Percentiles rank a stretch among this genome's conserved stretches.
phyloP scores from a whole-genome alignment of 495 filamentous ascomycete genomes.

The Hypoxylon subgilvum region DNA sequence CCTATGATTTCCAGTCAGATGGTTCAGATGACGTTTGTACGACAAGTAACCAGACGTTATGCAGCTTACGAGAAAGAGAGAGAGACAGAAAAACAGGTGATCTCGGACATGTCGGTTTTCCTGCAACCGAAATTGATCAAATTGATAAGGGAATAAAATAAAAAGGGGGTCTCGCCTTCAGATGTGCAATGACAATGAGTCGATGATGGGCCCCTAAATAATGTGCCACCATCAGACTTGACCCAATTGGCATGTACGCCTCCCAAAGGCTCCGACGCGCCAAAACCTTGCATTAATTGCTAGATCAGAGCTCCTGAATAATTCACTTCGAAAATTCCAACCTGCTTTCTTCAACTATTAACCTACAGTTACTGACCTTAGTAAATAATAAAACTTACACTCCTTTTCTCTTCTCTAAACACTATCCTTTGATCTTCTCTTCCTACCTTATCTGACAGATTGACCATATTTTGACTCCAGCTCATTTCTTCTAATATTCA shows the following conservation, averaged over 20 bases:
- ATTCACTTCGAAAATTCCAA: background rate
- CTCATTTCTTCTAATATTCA: conserved; percentile 5
- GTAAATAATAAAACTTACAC: conserved; percentile 24
- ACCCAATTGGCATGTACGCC: conserved; percentile 16
- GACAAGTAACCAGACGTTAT: background rate
- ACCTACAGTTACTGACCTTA: background rate
- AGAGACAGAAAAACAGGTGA: conserved; percentile 31
- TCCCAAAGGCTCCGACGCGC: conserved; percentile 19
- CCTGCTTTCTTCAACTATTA: conserved; percentile 4
- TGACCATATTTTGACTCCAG: conserved; percentile 13
- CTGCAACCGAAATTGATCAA: conserved; percentile 35
- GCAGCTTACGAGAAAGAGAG: conserved; percentile 2
- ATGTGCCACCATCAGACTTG: too few species aligned
- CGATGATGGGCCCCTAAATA: conserved; percentile 25
- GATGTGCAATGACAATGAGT: conserved; percentile 30
- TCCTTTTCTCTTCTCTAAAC: conserved; percentile 17
- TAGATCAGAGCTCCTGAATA: background rate
- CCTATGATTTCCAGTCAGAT: conserved; percentile 6
- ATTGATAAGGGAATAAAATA: conserved; percentile 37
- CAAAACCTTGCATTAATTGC: conserved; percentile 7
- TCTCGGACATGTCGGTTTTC: conserved; percentile 29
- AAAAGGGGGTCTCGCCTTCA: conserved; percentile 29
- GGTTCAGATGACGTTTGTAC: conserved; percentile 8
- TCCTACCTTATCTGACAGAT: background rate
- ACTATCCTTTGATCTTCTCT: too few species aligned